Conservation (phyloP, 148 eudicot genomes). For the Vaccinium myrtillus region DNA sequence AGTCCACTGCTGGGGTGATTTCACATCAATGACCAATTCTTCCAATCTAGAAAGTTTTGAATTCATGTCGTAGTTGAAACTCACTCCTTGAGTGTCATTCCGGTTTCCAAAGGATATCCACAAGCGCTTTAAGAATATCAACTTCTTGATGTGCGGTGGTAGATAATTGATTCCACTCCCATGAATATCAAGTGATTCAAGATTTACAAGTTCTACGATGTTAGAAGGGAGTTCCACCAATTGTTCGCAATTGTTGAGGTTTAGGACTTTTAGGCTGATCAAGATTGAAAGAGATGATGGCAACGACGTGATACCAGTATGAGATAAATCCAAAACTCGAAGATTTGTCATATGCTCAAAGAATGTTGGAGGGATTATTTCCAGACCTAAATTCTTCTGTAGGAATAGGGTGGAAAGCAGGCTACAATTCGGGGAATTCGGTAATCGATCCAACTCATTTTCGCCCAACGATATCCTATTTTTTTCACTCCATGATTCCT, state of each 20-base stretch:
- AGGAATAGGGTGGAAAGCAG: conserved; percentile 24
- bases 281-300: conserved; percentile 3
- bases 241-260: conserved; percentile 8
- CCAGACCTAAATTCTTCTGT: not conserved
- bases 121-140: conserved; percentile 12
- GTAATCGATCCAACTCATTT: conserved; percentile 5
- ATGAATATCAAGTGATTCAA: conserved; percentile 24
- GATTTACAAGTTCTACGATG: not conserved
- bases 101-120: conserved; percentile 4
- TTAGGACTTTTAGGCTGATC: conserved; percentile 2
- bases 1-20: not conserved
- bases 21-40: conserved; percentile 20
- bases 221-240: conserved; percentile 12
- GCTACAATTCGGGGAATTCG: conserved; percentile 6
- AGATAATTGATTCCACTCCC: conserved; percentile 18
- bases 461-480: conserved; percentile 17
- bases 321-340: conserved; percentile 16
- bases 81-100: not conserved
- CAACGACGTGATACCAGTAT: conserved; percentile 11
- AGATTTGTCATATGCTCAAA: conserved; percentile 16
- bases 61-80: not conserved
- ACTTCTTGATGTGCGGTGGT: not conserved
- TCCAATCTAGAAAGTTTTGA: conserved; percentile 11
- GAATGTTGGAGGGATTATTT: conserved; percentile 3
- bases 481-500: conserved; percentile 10